phyloP scores from a whole-genome alignment of 225 moss, liverwort and hornwort genomes.

The Physcomitrium patens region DNA sequence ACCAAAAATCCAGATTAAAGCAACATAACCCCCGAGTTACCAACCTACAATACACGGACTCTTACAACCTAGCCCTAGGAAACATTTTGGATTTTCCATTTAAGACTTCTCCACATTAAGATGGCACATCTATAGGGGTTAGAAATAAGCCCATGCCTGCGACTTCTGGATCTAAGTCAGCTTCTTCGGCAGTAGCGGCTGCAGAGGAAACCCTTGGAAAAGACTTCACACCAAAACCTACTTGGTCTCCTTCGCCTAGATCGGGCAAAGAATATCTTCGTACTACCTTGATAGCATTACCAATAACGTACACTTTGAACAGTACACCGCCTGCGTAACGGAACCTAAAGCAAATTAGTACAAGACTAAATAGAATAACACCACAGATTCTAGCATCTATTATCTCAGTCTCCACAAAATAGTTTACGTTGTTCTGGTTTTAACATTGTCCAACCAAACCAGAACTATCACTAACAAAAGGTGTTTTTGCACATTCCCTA shows the following conservation, averaged over 20 bases:
- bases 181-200: slow-evolving; percentile 50
- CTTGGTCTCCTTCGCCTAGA: slow-evolving; percentile 45
- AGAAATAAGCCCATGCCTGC: slow-evolving; percentile 33
- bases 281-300: slow-evolving; percentile 55
- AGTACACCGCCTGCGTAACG: slow-evolving; percentile 50
- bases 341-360: slow-evolving; percentile 3
- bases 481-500: not conserved
- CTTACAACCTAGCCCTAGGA: no score
- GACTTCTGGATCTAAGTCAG: slow-evolving; percentile 56
- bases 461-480: not conserved
- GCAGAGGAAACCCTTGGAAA: slow-evolving; percentile 62
- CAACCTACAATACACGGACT: not conserved
- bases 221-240: slow-evolving; percentile 47
- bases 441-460: not conserved
- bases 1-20: no score
- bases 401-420: no score
- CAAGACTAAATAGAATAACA: not conserved
- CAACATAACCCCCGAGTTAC: not conserved
- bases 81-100: no score
- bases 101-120: no score
- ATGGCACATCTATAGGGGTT: no score
- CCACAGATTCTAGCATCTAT: not conserved
- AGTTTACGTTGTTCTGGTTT: not conserved
- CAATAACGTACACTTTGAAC: slow-evolving; percentile 63
- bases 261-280: slow-evolving; percentile 62